Base-by-base conservation (phyloP, 2,329 filamentous ascomycete species). In the Pseudogymnoascus verrucosus region DNA sequence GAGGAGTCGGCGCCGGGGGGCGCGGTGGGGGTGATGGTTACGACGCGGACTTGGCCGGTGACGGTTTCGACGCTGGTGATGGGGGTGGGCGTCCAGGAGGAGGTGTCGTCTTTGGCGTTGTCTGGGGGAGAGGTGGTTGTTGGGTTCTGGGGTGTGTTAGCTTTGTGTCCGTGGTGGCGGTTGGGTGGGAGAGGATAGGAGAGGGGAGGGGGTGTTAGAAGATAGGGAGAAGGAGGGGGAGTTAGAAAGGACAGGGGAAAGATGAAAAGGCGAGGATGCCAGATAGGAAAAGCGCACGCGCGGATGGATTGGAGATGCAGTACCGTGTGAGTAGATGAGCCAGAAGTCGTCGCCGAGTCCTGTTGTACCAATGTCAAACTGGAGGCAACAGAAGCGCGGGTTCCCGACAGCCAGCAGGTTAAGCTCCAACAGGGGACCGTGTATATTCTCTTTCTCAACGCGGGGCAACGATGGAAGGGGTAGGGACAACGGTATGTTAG, bases 11-110 rank as follows among this genome's bases (percentile, higher is more conserved):
- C 63, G 54, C 68, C 71, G 2, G 72, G 69, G 36, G 71, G 71
- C 28, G 68, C 66, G 0, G 79, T 79, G 0, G 83, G 82, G 5
- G 76, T 76, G 14, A 83, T 77, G 1, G 82, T 85, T 2, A 87
- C 79, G 1, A 83, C 87, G 64, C 77, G 78, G 21, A 85, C 74
- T 4, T 75, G 78, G 16, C 84, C 83, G 8, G 83, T 87, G 8
- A 87, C 78, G 0, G 84, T 87, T 69, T 80, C 75, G 2, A 84
- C 69, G 6, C 74, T 76, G 11, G 69, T 68, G 16, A 71, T 72
- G 7, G 75, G 77, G 8, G 73, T 74, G 19, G 75, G 69, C 19
- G 74, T 70, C 73, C 71, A 74, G 69, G 64, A 34, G 63, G 42
- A 8, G 59, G 64, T 28, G 69, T 64, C n/a, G 67, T 64, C 11